Base-by-base conservation (phyloP, 768 basidiomycete genomes). In the Xerocomellus chrysenteron region DNA sequence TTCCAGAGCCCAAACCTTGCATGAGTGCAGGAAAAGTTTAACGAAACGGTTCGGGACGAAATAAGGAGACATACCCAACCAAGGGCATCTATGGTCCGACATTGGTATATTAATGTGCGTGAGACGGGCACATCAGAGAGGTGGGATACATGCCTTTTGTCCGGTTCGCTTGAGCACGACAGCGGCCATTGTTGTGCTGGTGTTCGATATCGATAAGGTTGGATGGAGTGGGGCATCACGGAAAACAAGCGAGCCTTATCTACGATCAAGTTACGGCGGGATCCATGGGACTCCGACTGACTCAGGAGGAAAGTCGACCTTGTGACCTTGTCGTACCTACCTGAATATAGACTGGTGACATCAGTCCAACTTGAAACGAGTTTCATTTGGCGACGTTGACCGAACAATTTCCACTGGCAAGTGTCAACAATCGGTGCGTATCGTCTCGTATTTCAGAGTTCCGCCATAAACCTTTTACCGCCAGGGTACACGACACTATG, bases 1-100 rank as follows among this genome's bases (percentile, higher is more conserved):
- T 88, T 87, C 86, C 87, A 88, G 52, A 87, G 78, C 56, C 86
- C 86, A 62, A 87, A 80, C 66, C 87, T 88, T 56, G n/a, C 28
- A 53, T 10, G 30, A 7, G 24, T 12, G 39, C n/a, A 54, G 17
- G 36, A 40, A 50, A 47, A n/a, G 50, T 46, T 62, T 36, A 59
- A 41, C 35, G 28, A 33, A 12, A 35, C 10, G 10, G 13, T 17
- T 55, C 42, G 40, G 44, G 19, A 54, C 7, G 47, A 46, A 26
- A 51, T 45, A 46, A 59, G 59, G 36, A 56, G 37, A 51, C 64
- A 47, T 55, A 87, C 86, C 86, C 86, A 50, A 88, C 81, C 44
- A 83, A 71, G 65, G 86, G 86, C 86, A 88, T 88, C 86, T 88
- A 43, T 54, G n/a, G 2, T 10, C 17, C 28, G 28, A 30, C 6